Evolutionary conservation across 2,329 filamentous ascomycete species (phyloP), one percentile per base, ranked within the genome.

Genomic region (Calonectria pseudoturangicola): DNA sequence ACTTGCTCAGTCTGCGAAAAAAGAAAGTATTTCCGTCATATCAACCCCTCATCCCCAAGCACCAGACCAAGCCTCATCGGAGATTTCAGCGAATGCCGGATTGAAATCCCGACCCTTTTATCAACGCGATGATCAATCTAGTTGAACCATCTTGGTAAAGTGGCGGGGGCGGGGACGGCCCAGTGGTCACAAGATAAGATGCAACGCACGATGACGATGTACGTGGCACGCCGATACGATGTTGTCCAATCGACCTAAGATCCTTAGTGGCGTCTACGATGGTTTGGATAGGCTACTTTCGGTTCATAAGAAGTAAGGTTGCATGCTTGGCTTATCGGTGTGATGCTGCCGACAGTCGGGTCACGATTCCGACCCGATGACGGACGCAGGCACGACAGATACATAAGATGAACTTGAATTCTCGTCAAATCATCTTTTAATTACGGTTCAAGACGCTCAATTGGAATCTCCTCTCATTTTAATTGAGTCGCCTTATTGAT

Each of bases 131-230:
- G 56, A 56, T 65, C 71, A 50, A 51, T 41, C 25, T 68, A 45
- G 28, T 62, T 48, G 15, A 60, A 62, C 63, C 18, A 54, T 56
- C 62, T 43, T 43, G 16, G 58, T 27, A 58, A 62, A 50, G 62
- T 71, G 74, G 69, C 74, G 60, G 68, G 70, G 60, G 74, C 69
- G 47, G 63, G 68, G 50, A 63, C 43, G 30, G 25, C 47, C 47
- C 36, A 48, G 5, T 43, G 62, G 60, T 78, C 76, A 78, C 58
- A 36, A 41, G 75, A 67, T 16, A 16, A 25, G 43, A 63, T 67
- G 70, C 47, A 73, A n/a, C 74, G 68, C 71, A 74, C 28, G n/a
- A 47, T 58, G 70, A 51, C 66, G 60, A 76, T 68, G 65, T 62
- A 45, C 18, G 28, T 66, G 63, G 71, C 43, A 69, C 64, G 33